Conservation (phyloP, 805 yeast species). For the Pichia californica region DNA sequence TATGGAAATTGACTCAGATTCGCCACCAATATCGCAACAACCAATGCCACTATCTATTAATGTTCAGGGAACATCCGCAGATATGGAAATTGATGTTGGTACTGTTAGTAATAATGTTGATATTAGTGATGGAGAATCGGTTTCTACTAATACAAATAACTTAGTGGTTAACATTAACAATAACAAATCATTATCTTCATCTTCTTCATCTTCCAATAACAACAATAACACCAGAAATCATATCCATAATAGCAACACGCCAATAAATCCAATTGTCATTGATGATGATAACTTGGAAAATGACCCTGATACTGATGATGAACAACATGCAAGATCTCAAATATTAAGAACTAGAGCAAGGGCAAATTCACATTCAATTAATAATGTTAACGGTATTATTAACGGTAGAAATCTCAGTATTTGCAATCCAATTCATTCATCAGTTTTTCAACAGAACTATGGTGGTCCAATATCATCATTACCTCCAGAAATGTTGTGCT, state of each 20-base stretch:
- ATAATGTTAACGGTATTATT: neutral
- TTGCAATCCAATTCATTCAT: neutral
- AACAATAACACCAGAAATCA: neutral
- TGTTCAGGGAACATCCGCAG: too few relatives aligned
- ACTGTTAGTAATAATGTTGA: too few relatives aligned
- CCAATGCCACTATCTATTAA: too few relatives aligned
- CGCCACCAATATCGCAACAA: too few relatives aligned
- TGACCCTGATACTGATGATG: conserved; percentile 30
- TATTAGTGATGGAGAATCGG: neutral
- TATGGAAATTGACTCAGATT: too few relatives aligned
- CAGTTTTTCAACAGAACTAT: neutral
- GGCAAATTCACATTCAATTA: conserved; percentile 5
- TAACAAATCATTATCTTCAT: neutral
- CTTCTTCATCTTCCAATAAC: neutral
- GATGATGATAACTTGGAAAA: conserved; percentile 22
- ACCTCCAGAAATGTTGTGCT: conserved; percentile 57
- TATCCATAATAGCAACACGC: neutral
- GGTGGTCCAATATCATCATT: conserved; percentile 35
- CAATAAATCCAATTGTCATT: neutral
- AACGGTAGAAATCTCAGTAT: too few relatives aligned
- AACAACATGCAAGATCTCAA: conserved; percentile 25
- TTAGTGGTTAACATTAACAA: neutral
- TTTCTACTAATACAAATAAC: neutral
- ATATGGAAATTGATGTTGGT: too few relatives aligned
- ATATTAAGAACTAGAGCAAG: conserved; percentile 24